Percentiles rank a stretch among this genome's conserved stretches.
phyloP scores from a whole-genome alignment of 129 eudicot species.

The Flaveria ramosissima region DNA sequence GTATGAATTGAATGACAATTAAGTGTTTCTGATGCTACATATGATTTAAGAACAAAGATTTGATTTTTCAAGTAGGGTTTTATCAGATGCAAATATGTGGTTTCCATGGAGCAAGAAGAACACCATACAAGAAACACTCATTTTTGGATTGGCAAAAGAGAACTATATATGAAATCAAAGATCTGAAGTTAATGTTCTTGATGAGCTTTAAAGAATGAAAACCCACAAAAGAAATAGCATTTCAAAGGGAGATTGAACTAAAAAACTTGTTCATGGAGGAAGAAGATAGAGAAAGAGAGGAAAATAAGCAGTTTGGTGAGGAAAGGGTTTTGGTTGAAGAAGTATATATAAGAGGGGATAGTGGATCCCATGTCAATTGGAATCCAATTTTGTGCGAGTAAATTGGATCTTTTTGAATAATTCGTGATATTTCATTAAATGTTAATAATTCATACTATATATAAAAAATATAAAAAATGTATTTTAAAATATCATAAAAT shows the following conservation, averaged over 20 bases:
- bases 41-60: not conserved
- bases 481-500: no score
- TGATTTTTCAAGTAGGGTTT: not conserved
- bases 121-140: not conserved
- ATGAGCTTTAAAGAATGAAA: constrained; percentile 8
- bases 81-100: not conserved
- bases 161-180: not conserved
- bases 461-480: no score
- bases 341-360: constrained; percentile 28
- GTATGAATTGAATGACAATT: no score
- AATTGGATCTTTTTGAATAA: constrained; percentile 19
- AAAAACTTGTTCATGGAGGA: constrained; percentile 7
- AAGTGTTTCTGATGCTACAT: not conserved
- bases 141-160: not conserved
- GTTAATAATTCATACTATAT: no score
- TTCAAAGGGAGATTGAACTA: not conserved
- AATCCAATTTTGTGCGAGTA: constrained; percentile 26
- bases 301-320: constrained; percentile 12
- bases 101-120: not conserved
- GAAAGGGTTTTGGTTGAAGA: constrained; percentile 26
- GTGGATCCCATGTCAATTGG: constrained; percentile 27
- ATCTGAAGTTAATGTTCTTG: not conserved
- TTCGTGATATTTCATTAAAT: no score
- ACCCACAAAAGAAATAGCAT: constrained; percentile 1
- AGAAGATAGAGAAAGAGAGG: not conserved